These are phyloP conservation scores for Dunaliella salina DNA, from an alignment of 163 green algal genomes.

Conservation along the genomic window DNA sequence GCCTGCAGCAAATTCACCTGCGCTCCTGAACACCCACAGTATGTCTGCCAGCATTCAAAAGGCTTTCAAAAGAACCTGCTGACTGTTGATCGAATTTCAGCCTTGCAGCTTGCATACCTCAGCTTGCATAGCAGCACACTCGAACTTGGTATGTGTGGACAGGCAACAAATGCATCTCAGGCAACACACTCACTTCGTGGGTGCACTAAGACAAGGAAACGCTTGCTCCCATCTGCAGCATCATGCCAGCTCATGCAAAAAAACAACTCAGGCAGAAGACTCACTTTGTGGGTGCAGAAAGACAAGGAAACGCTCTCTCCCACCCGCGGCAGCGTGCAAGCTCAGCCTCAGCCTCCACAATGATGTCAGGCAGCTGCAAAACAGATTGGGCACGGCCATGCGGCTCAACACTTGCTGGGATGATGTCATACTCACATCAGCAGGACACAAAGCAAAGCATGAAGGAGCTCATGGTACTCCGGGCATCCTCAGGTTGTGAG, in stretches of 20 bases:
- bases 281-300: conserved; percentile 27
- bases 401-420: too few relatives aligned
- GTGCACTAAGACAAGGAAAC: conserved; percentile 41
- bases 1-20: too few relatives aligned
- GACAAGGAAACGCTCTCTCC: conserved; percentile 46
- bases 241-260: conserved; percentile 36
- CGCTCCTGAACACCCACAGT: too few relatives aligned
- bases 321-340: conserved; percentile 27
- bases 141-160: neutral
- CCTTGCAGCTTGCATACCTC: too few relatives aligned
- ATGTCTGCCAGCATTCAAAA: too few relatives aligned
- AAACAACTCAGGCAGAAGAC: neutral
- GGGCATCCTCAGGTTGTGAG: too few relatives aligned
- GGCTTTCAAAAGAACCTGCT: too few relatives aligned
- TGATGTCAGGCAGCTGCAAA: conserved; percentile 39
- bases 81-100: too few relatives aligned
- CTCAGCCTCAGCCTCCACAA: conserved; percentile 47
- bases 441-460: too few relatives aligned
- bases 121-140: neutral
- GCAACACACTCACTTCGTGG: conserved; percentile 5
- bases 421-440: too few relatives aligned
- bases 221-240: conserved; percentile 35
- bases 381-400: neutral
- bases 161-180: neutral
- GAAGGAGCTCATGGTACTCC: too few relatives aligned